These are phyloP conservation scores for Curvularia eragrostidis DNA, from an alignment of 2,329 filamentous ascomycete species.

Conservation along the genomic window DNA sequence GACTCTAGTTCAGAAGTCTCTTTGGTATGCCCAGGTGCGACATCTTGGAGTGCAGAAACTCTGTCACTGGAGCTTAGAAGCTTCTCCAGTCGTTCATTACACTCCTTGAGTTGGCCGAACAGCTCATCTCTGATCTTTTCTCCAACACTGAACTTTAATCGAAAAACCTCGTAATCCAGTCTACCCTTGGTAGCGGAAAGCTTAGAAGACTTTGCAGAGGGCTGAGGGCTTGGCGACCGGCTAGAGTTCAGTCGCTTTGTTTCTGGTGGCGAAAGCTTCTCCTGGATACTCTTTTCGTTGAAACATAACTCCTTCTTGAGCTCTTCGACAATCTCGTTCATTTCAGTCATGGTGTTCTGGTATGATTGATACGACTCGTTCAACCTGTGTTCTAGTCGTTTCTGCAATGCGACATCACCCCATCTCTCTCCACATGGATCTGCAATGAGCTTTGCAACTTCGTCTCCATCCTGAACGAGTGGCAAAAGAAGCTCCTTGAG, in stretches of 20 bases:
- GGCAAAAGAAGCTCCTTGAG: not conserved
- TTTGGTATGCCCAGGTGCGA: slow-evolving; percentile 10
- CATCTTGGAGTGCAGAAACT: slow-evolving; percentile 18
- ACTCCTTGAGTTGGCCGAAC: slow-evolving; percentile 25
- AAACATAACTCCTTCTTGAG: slow-evolving; percentile 1
- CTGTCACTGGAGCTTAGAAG: slow-evolving; percentile 28
- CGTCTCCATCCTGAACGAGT: not conserved
- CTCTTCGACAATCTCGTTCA: slow-evolving; percentile 1
- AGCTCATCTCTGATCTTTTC: slow-evolving; percentile 21
- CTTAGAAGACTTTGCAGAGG: not conserved
- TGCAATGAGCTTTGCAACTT: slow-evolving; percentile 1
- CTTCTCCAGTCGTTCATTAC: slow-evolving; percentile 28
- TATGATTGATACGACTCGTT: not conserved
- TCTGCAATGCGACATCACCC: not conserved
- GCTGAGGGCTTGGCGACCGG: not conserved
- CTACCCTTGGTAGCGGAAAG: not conserved
- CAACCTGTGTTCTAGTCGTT: not conserved
- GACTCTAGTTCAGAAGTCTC: slow-evolving; percentile 15
- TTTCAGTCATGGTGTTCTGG: not conserved
- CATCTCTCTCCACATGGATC: not conserved
- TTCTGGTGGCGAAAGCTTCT: not conserved
- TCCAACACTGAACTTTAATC: slow-evolving; percentile 25
- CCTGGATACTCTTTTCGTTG: not conserved
- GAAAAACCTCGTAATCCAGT: slow-evolving; percentile 23
- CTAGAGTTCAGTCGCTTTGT: not conserved